These are phyloP conservation scores for Schoenoplectus triqueter DNA, from an alignment of 202 grass and related monocot species.

Conservation along the genomic window DNA sequence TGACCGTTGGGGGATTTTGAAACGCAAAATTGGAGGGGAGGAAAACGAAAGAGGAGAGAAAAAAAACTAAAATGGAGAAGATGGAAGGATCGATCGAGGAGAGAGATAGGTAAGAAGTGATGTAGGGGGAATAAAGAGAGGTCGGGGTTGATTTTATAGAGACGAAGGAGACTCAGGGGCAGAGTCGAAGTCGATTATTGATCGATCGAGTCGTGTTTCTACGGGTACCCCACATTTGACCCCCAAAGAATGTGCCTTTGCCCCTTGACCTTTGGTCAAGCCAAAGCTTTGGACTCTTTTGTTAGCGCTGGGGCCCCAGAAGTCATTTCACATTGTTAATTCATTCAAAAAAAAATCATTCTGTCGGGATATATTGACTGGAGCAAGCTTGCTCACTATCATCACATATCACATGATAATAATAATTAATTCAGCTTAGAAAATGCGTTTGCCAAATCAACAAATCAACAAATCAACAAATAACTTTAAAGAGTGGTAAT, in stretches of 20 bases:
- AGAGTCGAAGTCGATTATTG: neutral
- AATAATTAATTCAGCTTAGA: neutral
- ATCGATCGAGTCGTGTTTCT: slow-evolving; percentile 6
- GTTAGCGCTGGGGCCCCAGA: neutral
- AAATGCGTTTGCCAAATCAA: too few species aligned
- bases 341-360: neutral
- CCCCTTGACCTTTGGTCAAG: too few species aligned
- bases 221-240: slow-evolving; percentile 27
- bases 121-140: slow-evolving; percentile 10
- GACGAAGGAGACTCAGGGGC: neutral
- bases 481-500: too few species aligned
- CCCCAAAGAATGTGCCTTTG: neutral
- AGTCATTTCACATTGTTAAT: too few species aligned
- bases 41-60: neutral
- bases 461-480: too few species aligned
- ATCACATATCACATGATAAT: neutral
- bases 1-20: slow-evolving; percentile 25
- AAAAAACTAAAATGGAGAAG: neutral
- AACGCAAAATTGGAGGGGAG: slow-evolving; percentile 10
- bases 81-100: slow-evolving; percentile 32
- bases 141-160: slow-evolving; percentile 21
- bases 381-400: neutral
- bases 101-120: neutral
- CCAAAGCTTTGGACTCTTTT: too few species aligned
- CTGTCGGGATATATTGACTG: neutral